Conservation (phyloP, 1,284 basidiomycete genomes). For the Cyathus olla region DNA sequence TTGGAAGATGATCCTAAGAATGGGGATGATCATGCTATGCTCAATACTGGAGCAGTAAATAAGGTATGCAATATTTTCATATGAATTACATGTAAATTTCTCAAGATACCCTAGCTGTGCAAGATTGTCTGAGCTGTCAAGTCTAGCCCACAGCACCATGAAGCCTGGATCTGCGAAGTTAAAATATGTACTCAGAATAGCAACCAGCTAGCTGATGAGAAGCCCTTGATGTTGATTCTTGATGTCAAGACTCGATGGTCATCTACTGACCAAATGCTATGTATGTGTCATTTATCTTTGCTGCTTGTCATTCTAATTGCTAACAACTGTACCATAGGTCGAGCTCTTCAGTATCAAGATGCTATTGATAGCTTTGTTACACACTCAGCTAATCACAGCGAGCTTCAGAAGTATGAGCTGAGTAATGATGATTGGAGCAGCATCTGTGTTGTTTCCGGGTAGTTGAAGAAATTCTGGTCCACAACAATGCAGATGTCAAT, state of each 20-base stretch:
- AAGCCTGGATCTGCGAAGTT: slow-evolving; percentile 20
- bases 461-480: slow-evolving; percentile 28
- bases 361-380: slow-evolving; percentile 17
- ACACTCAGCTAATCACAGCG: slow-evolving; percentile 1
- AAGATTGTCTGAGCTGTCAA: slow-evolving; percentile 30
- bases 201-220: neutral
- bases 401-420: slow-evolving; percentile 18
- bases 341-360: slow-evolving; percentile 19
- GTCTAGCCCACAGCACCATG: slow-evolving; percentile 28
- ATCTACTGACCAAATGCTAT: slow-evolving; percentile 34
- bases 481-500: slow-evolving; percentile 37
- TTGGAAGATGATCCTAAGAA: slow-evolving; percentile 3
- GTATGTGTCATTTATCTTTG: slow-evolving; percentile 12
- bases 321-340: too few relatives aligned
- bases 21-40: neutral
- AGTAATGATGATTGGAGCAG: slow-evolving; percentile 23
- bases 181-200: neutral
- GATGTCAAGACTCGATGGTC: slow-evolving; percentile 33
- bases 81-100: neutral
- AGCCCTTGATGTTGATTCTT: slow-evolving; percentile 19
- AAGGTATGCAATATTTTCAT: neutral
- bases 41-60: neutral
- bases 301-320: too few relatives aligned
- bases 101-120: slow-evolving; percentile 23
- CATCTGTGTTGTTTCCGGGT: slow-evolving; percentile 23